Base-by-base conservation (phyloP, 73 alveolate species). In the Paramecium sonneborni region DNA sequence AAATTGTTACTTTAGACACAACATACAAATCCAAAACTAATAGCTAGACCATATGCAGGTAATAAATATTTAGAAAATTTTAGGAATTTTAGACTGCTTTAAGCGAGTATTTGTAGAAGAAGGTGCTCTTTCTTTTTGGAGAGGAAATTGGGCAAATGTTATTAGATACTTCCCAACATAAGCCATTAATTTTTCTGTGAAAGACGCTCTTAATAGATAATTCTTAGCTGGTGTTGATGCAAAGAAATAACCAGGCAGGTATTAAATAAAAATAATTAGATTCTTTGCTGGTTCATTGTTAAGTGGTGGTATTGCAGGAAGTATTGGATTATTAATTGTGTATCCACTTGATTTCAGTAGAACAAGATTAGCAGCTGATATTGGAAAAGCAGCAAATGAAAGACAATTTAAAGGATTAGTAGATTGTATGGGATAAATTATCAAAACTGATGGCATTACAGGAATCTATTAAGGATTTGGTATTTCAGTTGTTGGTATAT, bases 241-340 rank as follows among this genome's bases (percentile, higher is more conserved):
- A 1, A 32, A 62, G 24, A 62, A 32, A 62, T 23, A 28, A 30
- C 44, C 84, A 11, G 48, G 21, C 43, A 62, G 68, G 39, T 26
- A 62, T 26, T 3, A 62, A 93, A 48, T 85, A 94, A 46, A 94
- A 68, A 41, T 15, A 69, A 18, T 41, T 41, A 24, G 70, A 20
- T 15, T 58, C 18, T 35, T 35, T 5, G 6, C 0, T 23, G 48
- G 89, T 12, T 5, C 68, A 0, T 20, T 24, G 14, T n/a, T 92
- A 35, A 44, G 96, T 72, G 99, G 99, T 32, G 96, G 97, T 11
- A 56, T 93, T 34, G 97, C 99, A 20, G 99, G 99, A 28, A 87
- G 93, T 30, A 62, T 93, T 12, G 68, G 97, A 26, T 48, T 94
- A 68, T 57, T 85, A 20, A 28, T 96, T 30, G 97, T 94, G 35